Percentiles rank a stretch among this genome's conserved stretches.
Conservation (phyloP, 164 flowering plant genomes). For the Stephania japonica region DNA sequence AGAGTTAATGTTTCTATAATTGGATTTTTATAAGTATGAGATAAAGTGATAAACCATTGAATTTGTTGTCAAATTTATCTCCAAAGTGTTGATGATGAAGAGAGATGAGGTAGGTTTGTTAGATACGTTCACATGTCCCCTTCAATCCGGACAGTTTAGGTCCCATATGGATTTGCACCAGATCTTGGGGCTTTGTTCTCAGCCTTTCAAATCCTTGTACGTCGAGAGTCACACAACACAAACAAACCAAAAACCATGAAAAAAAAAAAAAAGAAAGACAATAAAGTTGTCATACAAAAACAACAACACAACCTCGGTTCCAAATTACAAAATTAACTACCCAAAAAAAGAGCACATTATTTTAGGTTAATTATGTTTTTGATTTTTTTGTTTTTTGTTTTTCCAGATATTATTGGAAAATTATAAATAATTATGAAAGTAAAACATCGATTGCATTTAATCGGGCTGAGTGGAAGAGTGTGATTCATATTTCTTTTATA, state of each 20-base stretch:
- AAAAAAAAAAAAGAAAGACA: not conserved
- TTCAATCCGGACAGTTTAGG: slow-evolving; percentile 33
- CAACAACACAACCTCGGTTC: not conserved
- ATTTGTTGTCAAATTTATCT: not conserved
- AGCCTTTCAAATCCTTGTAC: not conserved
- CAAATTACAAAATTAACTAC: too few relatives aligned
- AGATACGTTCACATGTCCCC: slow-evolving; percentile 33
- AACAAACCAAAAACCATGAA: not conserved
- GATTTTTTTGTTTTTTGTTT: too few relatives aligned
- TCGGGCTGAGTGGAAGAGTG: too few relatives aligned
- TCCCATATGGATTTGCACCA: slow-evolving; percentile 22
- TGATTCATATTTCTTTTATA: too few relatives aligned
- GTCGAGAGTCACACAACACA: not conserved
- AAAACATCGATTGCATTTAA: too few relatives aligned
- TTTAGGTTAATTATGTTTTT: too few relatives aligned
- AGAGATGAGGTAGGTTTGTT: slow-evolving; percentile 15
- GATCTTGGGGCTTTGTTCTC: slow-evolving; percentile 12
- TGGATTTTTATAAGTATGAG: slow-evolving; percentile 14
- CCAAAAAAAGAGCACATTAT: too few relatives aligned
- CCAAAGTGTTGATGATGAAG: not conserved
- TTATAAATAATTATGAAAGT: too few relatives aligned
- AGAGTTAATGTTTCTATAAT: not conserved
- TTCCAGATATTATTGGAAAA: too few relatives aligned
- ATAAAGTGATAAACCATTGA: too few relatives aligned
- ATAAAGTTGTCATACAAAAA: too few relatives aligned